Percentiles rank a stretch among this genome's conserved stretches.
Conservation (phyloP, 2,329 filamentous ascomycete species). For the Lasiodiplodia citricola region DNA sequence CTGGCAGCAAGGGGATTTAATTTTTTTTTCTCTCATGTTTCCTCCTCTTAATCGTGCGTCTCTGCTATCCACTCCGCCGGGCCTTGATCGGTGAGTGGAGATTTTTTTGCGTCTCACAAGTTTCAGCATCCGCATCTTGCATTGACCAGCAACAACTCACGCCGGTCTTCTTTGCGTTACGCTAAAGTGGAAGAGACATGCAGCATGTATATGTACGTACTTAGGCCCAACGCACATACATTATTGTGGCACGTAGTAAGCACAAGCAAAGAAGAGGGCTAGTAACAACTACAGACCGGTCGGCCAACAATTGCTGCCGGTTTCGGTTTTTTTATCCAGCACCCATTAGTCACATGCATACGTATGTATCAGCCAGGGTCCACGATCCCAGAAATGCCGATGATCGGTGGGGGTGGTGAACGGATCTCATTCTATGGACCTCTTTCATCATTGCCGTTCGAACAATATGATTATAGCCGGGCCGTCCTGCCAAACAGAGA, state of each 20-base stretch:
- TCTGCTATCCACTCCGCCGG: background rate
- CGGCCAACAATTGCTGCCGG: no score
- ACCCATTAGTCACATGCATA: background rate
- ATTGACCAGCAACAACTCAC: background rate
- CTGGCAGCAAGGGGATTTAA: background rate
- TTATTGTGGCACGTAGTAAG: background rate
- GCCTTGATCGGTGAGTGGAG: background rate
- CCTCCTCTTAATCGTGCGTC: background rate
- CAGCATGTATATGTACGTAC: background rate
- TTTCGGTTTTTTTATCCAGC: background rate
- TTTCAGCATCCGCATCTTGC: constrained; percentile 22
- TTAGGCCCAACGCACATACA: background rate
- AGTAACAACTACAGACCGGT: no score
- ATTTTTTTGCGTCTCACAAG: constrained; percentile 1
- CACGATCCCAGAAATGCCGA: background rate
- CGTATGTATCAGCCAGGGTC: background rate
- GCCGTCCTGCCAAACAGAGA: background rate
- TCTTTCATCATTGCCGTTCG: background rate
- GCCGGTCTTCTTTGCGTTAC: background rate
- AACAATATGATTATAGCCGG: background rate
- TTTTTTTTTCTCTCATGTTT: background rate
- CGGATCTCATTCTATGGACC: background rate
- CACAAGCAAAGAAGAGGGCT: background rate
- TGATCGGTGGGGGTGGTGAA: background rate
- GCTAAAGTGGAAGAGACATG: background rate